Conservation (phyloP, 192 early-diverging fungal genomes). For the Entomortierella parvispora region DNA sequence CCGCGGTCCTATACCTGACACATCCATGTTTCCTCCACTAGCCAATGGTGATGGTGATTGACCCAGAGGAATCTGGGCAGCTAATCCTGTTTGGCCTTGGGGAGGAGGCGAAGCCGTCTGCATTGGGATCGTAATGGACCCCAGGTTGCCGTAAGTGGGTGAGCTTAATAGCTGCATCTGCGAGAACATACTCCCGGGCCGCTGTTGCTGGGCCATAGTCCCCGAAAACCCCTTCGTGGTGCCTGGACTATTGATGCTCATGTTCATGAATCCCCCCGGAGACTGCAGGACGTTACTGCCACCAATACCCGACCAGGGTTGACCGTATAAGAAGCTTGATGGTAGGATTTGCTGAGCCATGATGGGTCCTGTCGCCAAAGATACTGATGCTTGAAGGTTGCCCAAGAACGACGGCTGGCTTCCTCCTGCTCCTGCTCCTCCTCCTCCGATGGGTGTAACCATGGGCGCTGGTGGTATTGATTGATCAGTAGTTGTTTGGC, state of each 20-base stretch:
- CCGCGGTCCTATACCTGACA: neutral
- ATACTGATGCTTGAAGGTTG: too few species aligned
- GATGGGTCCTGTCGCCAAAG: too few species aligned
- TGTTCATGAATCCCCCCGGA: too few species aligned
- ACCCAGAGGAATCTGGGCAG: neutral
- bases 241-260: too few species aligned
- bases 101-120: slow-evolving; percentile 9
- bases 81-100: slow-evolving; percentile 1
- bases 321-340: too few species aligned
- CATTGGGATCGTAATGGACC: slow-evolving; percentile 14
- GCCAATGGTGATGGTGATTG: slow-evolving; percentile 8
- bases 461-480: neutral
- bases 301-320: too few species aligned
- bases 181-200: neutral
- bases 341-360: too few species aligned
- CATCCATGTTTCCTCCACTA: too few species aligned
- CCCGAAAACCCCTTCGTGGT: too few species aligned
- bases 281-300: too few species aligned
- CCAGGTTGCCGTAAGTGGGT: slow-evolving; percentile 12
- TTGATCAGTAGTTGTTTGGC: slow-evolving; percentile 9
- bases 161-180: slow-evolving; percentile 11
- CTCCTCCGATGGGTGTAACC: slow-evolving; percentile 11
- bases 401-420: neutral
- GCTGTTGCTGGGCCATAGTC: too few species aligned
- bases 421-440: slow-evolving; percentile 1